Evolutionary conservation across 2,329 filamentous ascomycete genomes (phyloP).

Genomic region (Pestalotiopsis sp.): DNA sequence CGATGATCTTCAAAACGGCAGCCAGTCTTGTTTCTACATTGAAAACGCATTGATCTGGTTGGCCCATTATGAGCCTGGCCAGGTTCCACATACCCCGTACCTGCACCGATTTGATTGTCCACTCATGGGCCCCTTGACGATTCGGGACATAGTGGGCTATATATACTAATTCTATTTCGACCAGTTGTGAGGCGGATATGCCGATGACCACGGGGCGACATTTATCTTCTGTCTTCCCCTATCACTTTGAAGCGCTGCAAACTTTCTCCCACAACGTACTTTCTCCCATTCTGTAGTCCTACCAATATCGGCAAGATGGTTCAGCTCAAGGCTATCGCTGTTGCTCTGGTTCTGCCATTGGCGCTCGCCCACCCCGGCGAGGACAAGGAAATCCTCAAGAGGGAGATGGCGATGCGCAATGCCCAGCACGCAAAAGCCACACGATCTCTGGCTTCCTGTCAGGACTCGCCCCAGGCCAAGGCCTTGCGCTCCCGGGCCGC

Average conservation of each 20-base stretch:
- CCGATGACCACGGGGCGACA: too few relatives aligned
- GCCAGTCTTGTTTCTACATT: not conserved
- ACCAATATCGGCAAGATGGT: not conserved
- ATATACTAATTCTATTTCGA: not conserved
- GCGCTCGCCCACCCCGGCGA: slow-evolving; percentile 9
- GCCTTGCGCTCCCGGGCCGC: not conserved
- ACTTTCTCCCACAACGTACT: too few relatives aligned
- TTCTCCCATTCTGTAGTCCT: too few relatives aligned
- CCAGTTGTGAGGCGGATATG: not conserved
- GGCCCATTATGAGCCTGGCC: not conserved
- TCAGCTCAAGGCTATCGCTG: not conserved
- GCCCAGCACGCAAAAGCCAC: slow-evolving; percentile 1
- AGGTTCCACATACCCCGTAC: not conserved
- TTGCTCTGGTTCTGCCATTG: not conserved
- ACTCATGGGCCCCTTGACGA: not conserved
- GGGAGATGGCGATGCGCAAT: slow-evolving; percentile 6
- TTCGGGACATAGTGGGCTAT: not conserved
- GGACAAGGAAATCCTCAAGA: not conserved
- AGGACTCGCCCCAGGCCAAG: not conserved
- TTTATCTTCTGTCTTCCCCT: too few relatives aligned
- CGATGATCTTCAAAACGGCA: not conserved
- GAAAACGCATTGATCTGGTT: not conserved
- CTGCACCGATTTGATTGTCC: not conserved
- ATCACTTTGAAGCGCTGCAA: too few relatives aligned
- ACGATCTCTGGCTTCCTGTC: not conserved